Evolutionary conservation across 805 yeast species (phyloP).

Genomic region (Candida krabiensis): DNA sequence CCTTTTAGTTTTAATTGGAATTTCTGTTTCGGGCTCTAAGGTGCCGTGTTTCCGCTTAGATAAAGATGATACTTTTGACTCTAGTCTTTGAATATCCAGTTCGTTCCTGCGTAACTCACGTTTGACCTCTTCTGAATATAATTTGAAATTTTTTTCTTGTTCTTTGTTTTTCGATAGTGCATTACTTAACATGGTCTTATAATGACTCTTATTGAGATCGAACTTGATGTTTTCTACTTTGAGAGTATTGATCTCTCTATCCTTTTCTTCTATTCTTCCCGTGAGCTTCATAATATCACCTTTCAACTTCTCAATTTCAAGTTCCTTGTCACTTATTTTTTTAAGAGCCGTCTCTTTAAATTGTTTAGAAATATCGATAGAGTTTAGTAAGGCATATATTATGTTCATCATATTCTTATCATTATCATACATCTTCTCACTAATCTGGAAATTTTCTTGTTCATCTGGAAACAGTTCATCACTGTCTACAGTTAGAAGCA

Average conservation of each 20-base stretch:
- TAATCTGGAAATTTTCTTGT: slow-evolving; percentile 13
- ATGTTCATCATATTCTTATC: slow-evolving; percentile 32
- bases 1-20: slow-evolving; percentile 4
- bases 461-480: slow-evolving; percentile 10
- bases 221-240: slow-evolving; percentile 20
- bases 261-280: slow-evolving; percentile 12
- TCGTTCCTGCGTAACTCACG: slow-evolving; percentile 22
- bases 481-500: slow-evolving; percentile 23
- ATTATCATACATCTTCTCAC: slow-evolving; percentile 27
- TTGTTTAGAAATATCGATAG: slow-evolving; percentile 22
- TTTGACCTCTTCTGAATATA: slow-evolving; percentile 19
- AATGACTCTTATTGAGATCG: slow-evolving; percentile 12
- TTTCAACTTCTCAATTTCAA: slow-evolving; percentile 14
- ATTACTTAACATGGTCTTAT: slow-evolving; percentile 13
- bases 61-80: slow-evolving; percentile 7
- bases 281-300: slow-evolving; percentile 8
- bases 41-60: slow-evolving; percentile 7
- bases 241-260: slow-evolving; percentile 17
- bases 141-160: slow-evolving; percentile 18
- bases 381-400: slow-evolving; percentile 25
- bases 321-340: slow-evolving; percentile 15
- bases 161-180: slow-evolving; percentile 14
- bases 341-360: slow-evolving; percentile 18
- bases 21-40: background rate
- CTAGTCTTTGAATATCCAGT: slow-evolving; percentile 17